These are phyloP conservation scores for Pseudogymnoascus destructans DNA, from an alignment of 2,329 filamentous ascomycete species.

Conservation along the genomic window DNA sequence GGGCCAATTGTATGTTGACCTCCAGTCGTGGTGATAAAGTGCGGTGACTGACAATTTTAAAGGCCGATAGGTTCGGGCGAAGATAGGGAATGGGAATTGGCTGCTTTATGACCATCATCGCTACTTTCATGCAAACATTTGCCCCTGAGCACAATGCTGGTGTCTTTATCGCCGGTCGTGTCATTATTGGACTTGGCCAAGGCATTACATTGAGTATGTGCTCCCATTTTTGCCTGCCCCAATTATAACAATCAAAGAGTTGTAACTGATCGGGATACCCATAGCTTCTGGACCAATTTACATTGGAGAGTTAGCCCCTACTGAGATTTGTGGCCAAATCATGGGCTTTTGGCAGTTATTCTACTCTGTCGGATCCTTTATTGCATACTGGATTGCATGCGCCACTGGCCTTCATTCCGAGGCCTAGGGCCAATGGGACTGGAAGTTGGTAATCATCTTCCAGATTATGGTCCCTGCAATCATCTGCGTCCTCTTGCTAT, in stretches of 20 bases:
- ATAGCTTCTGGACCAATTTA: slow-evolving; percentile 54
- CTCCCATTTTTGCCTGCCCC: not conserved
- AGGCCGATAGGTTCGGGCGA: slow-evolving; percentile 46
- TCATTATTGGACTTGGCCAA: slow-evolving; percentile 57
- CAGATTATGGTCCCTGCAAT: slow-evolving; percentile 52
- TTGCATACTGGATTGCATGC: slow-evolving; percentile 54
- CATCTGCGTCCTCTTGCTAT: slow-evolving; percentile 48
- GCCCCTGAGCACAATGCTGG: slow-evolving; percentile 46
- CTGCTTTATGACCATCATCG: slow-evolving; percentile 50
- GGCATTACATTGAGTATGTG: slow-evolving; percentile 48
- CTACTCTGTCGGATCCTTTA: slow-evolving; percentile 52
- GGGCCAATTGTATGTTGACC: slow-evolving; percentile 38
- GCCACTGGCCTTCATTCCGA: slow-evolving; percentile 42
- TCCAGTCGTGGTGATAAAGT: not conserved
- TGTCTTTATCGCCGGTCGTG: slow-evolving; percentile 55
- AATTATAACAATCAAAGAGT: slow-evolving; percentile 9
- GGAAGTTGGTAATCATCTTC: slow-evolving; percentile 61
- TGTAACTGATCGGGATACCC: slow-evolving; percentile 9
- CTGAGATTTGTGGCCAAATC: slow-evolving; percentile 51
- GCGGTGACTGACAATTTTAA: not conserved
- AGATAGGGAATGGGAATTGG: slow-evolving; percentile 52
- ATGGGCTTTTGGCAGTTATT: slow-evolving; percentile 61
- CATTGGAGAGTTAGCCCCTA: slow-evolving; percentile 53
- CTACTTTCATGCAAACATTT: slow-evolving; percentile 57
- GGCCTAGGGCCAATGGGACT: slow-evolving; percentile 56